Base-by-base conservation (phyloP, 1,284 basidiomycete genomes). In the Puccinia triticina region DNA sequence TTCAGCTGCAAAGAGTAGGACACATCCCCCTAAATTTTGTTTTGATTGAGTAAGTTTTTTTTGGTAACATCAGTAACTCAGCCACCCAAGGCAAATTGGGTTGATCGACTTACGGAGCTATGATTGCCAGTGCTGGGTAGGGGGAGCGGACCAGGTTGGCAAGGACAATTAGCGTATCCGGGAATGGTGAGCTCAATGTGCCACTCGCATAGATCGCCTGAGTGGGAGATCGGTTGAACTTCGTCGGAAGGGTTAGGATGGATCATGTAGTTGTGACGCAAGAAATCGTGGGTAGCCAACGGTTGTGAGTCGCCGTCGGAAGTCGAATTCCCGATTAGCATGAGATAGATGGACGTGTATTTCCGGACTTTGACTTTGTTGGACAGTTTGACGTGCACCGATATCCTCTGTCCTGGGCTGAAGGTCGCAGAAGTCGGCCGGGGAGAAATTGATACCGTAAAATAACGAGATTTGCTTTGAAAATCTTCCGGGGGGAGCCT, bases 101-200 rank as follows among this genome's bases (percentile, higher is more conserved):
- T 7, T 26, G n/a, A 77, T 40, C 5, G 29, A 53, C 76, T 43
- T 34, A 77, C 76, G 18, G 61, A 78, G 55, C 40, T 11, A 55
- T 66, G 57, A 18, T 21, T 37, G 10, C 77, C 77, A 14, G 77
- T 55, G 18, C 50, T 69, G 1, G 77, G 77, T 18, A 80, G 29
- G 2, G 77, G 66, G n/a, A 80, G 55, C 26, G 77, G 77, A 29
- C 77, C 77, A 26, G 77, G 77, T 46, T 69, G 64, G 43, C 77
- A 80, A 43, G 50, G 23, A 48, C 77, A 80, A 46, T 50, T 80
- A 0, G 77, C 64, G 53, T 80, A 80, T 55, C 34, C 48, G 7
- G 77, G 77, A 12, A 80, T 37, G 18, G 26, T 72, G 29, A 80
- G 21, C 34, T 80, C 77, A 16, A 80, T 29, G 23, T 48, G 48